Conservation (phyloP, 2,329 filamentous ascomycete species). For the Harringtonia aguacate region DNA sequence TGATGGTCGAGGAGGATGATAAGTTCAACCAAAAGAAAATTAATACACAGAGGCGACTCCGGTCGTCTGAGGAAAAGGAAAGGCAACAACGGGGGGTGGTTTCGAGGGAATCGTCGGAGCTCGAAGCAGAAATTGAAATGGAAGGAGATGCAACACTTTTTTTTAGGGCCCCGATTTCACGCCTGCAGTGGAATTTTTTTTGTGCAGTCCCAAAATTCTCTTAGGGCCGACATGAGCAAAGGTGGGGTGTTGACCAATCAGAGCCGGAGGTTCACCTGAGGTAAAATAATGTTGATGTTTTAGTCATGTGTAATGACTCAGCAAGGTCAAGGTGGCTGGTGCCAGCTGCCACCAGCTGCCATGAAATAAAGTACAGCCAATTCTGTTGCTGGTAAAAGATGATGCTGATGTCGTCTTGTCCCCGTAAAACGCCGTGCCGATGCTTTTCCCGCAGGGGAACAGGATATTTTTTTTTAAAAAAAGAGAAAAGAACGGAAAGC, state of each 20-base stretch:
- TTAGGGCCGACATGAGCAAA: conserved; percentile 14
- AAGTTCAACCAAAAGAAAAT: conserved; percentile 18
- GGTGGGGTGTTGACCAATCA: conserved; percentile 19
- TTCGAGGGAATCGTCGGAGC: conserved; percentile 1
- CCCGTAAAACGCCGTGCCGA: no score
- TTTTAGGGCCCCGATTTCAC: conserved; percentile 1
- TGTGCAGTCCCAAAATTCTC: conserved; percentile 12
- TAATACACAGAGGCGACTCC: background rate
- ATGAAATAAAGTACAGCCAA: no score
- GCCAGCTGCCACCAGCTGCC: no score
- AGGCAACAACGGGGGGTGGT: background rate
- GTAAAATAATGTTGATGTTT: no score
- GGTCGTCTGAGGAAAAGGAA: background rate
- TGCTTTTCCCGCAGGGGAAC: no score
- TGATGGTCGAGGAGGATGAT: conserved; percentile 28
- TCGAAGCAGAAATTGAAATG: conserved; percentile 1
- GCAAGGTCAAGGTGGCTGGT: background rate
- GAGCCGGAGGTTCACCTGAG: no score
- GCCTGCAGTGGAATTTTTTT: conserved; percentile 6
- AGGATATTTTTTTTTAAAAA: background rate
- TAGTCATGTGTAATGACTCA: no score
- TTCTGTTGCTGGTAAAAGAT: no score
- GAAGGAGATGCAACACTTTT: background rate
- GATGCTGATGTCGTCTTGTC: no score
- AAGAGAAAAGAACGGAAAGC: no score